Evolutionary conservation across 2,329 filamentous ascomycete species (phyloP).

Genomic region (Tolypocladium amazonense): DNA sequence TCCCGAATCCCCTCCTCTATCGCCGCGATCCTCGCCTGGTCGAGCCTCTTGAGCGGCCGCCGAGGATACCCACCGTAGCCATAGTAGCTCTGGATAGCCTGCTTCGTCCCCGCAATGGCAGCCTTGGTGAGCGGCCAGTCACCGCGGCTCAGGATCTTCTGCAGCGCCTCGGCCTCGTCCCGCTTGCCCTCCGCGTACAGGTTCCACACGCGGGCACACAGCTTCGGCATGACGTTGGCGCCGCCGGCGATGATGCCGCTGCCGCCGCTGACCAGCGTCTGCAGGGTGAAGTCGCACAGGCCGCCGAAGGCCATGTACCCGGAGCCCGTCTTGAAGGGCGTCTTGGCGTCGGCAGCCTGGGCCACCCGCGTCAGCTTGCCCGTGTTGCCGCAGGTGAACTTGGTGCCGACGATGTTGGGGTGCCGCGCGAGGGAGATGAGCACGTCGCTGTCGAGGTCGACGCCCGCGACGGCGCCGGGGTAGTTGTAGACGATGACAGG

Average conservation of each 20-base stretch:
- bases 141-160: slow-evolving; percentile 65
- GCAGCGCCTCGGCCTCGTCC: slow-evolving; percentile 64
- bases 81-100: slow-evolving; percentile 67
- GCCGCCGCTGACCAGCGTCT: slow-evolving; percentile 69
- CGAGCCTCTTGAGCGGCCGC: slow-evolving; percentile 57
- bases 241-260: slow-evolving; percentile 78
- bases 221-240: slow-evolving; percentile 76
- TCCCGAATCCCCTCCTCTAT: slow-evolving; percentile 49
- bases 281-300: slow-evolving; percentile 78
- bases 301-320: slow-evolving; percentile 82
- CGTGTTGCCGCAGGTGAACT: slow-evolving; percentile 87
- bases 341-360: slow-evolving; percentile 59
- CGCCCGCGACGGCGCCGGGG: slow-evolving; percentile 73
- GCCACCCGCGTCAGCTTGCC: slow-evolving; percentile 82
- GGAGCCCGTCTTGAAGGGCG: slow-evolving; percentile 44
- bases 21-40: slow-evolving; percentile 39
- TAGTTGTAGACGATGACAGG: slow-evolving; percentile 88
- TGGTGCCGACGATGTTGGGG: slow-evolving; percentile 77
- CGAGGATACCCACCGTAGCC: slow-evolving; percentile 74
- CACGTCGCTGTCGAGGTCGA: slow-evolving; percentile 84
- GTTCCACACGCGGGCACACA: slow-evolving; percentile 69
- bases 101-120: slow-evolving; percentile 79
- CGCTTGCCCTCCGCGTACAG: slow-evolving; percentile 62
- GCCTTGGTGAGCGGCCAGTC: slow-evolving; percentile 80
- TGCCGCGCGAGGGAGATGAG: slow-evolving; percentile 71